Conservation (phyloP, 108 stramenopile species). For the Cyclotella atomus region DNA sequence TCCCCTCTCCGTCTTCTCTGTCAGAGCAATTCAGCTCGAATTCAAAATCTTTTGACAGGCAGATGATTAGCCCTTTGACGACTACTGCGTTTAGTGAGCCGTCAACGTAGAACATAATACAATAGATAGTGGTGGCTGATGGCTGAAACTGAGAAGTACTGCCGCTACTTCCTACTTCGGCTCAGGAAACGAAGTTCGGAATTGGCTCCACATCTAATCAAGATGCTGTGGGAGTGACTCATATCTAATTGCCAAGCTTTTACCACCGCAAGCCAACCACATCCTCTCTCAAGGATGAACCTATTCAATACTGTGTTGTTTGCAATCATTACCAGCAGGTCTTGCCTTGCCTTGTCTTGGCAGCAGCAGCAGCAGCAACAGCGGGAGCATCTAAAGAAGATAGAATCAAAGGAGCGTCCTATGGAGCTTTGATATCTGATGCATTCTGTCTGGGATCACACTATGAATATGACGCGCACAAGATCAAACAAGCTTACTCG, state of each 20-base stretch:
- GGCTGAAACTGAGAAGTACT: no score
- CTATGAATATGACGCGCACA: constrained; percentile 22
- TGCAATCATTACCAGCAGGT: neutral
- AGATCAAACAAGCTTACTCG: constrained; percentile 11
- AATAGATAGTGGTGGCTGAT: no score
- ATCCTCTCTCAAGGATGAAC: neutral
- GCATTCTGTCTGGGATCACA: constrained; percentile 26
- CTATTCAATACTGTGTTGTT: neutral
- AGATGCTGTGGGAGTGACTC: no score
- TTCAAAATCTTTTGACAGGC: neutral
- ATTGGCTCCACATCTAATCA: no score
- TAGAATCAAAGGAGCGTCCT: neutral
- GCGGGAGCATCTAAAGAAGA: neutral
- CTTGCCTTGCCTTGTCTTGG: neutral
- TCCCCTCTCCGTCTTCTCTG: neutral
- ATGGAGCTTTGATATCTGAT: constrained; percentile 15
- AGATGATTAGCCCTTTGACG: neutral
- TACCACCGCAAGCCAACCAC: no score
- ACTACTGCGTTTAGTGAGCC: constrained; percentile 14
- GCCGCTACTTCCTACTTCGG: no score
- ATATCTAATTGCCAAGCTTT: no score
- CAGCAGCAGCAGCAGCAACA: neutral
- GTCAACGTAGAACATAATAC: constrained; percentile 5
- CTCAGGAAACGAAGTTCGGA: no score
- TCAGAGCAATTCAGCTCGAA: constrained; percentile 1